Evolutionary conservation across 257 asterid genomes (phyloP), one percentile per base, ranked within the genome.

Genomic region (Fraxinus anomala): DNA sequence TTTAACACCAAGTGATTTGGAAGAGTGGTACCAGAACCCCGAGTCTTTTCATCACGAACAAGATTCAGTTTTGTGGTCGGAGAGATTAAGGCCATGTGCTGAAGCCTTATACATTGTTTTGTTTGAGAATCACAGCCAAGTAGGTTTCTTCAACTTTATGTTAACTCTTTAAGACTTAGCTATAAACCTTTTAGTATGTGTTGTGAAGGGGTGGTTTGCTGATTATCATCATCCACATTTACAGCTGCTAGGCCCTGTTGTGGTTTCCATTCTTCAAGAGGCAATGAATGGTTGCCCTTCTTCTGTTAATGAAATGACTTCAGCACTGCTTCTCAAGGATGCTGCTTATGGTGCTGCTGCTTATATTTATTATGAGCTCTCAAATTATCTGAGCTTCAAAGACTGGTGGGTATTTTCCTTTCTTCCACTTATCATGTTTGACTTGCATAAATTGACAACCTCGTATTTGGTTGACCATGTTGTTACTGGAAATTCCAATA

Each of bases 261-360:
- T 96, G 72, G 97, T 96, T 83, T 91, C 99, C 73, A 96, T 93
- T 83, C 97, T 96, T 82, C 96, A 93, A 80, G 99, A 96, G 87
- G 98, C 99, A 78, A 96, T 96, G 98, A 85, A 73, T 85, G 90
- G 87, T 21, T 93, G 97, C 75, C 97, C 97, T 87, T 82, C 93
- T 82, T 89, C 98, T 75, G 90, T 89, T 71, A 83, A 79, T 84
- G 99, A 96, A 81, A 90, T 96, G 59, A 90, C 93, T 78, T 88
- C 94, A 11, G 92, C 88, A 26, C 80, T 93, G 86, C 98, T 96
- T 83, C 93, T 96, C 73, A 96, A 96, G 88, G 99, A 96, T 54
- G 99, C 98, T 85, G 99, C 98, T 74, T 96, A 96, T 87, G 92
- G 96, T 79, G 99, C 99, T 78, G 98, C 99, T 54, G 96, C 99